Evolutionary conservation across 139 green algal species (phyloP).

Genomic region (Chlamydomonas sp.): DNA sequence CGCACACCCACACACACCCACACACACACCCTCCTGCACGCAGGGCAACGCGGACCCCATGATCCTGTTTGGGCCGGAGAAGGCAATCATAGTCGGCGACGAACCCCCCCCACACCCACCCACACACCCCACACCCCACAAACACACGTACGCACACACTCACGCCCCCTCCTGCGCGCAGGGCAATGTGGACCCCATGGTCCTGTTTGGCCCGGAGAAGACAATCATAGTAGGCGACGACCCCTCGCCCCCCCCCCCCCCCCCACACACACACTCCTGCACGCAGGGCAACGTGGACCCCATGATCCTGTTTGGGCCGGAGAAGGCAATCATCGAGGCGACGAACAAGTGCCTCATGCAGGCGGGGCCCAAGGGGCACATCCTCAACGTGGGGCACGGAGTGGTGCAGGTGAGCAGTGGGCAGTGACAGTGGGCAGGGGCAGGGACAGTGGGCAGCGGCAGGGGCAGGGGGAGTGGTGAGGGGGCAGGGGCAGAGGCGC

Average conservation of each 20-base stretch:
- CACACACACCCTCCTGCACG: too few species aligned
- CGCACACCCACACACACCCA: too few species aligned
- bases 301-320: constrained; percentile 84
- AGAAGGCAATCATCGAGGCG: constrained; percentile 31
- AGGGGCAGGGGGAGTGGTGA: background rate
- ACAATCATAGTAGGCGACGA: too few species aligned
- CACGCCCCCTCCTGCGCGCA: too few species aligned
- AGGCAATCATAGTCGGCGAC: constrained; percentile 15
- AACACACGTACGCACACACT: too few species aligned
- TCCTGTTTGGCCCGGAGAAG: constrained; percentile 76
- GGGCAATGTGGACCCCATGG: constrained; percentile 89
- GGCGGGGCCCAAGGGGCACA: constrained; percentile 66
- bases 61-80: constrained; percentile 77
- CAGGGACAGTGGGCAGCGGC: background rate
- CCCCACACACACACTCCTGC: too few species aligned
- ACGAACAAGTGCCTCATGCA: constrained; percentile 38
- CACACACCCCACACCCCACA: too few species aligned
- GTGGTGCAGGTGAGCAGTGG: constrained; percentile 58
- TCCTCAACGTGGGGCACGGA: constrained; percentile 93
- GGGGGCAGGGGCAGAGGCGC: background rate
- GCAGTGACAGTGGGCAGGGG: background rate
- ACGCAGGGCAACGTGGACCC: constrained; percentile 87
- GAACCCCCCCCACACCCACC: too few species aligned
- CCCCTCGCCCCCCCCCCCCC: too few species aligned
- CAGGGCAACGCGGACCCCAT: constrained; percentile 90